Base-by-base conservation (phyloP, 2,329 filamentous ascomycete species). In the Ophiostoma sp. region DNA sequence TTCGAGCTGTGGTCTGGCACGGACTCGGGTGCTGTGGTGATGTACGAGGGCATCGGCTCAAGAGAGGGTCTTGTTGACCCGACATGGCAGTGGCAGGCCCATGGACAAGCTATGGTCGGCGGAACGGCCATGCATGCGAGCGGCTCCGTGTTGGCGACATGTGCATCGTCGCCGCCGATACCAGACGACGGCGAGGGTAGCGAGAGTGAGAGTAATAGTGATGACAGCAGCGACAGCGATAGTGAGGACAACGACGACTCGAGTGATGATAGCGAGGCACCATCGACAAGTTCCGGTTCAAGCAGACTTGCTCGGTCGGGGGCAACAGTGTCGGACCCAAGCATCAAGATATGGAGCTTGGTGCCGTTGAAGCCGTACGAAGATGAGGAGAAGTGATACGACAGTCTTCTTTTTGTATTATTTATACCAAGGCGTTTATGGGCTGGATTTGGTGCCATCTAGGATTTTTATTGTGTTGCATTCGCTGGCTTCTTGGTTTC, bases 1-100 rank as follows among this genome's bases (percentile, higher is more conserved):
- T 89, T 89, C 75, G 90, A 91, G 78, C 83, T 91, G 63, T 91
- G 89, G 89, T 87, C 87, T 6, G 90, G 89, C 1, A 85, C 86
- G 0, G 82, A 84, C 59, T 82, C 85, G 74, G 89, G 90, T 1
- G 78, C 80, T 2, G 86, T 90, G n/a, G 83, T 83, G 61, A 85
- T 90, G 7, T 91, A 88, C 86, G 87, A 91, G 59, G 83, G 83
- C 12, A 85, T 90, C 0, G 88, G 89, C 33, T 80, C 79, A 52
- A 76, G 75, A 2, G 84, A 82, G 61, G 88, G 87, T 19, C 80
- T 82, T 7, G 78, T 83, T 28, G 78, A 81, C 33, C 83, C 84
- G 3, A 80, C 82, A 0, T 89, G 87, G 87, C 78, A 79, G n/a
- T 89, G 87, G 85, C 77, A 81, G 25, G 83, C 84, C 0, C 84